phyloP scores from a whole-genome alignment of 1,139 yeast genomes.

The Debaryomycetaceae sp. region DNA sequence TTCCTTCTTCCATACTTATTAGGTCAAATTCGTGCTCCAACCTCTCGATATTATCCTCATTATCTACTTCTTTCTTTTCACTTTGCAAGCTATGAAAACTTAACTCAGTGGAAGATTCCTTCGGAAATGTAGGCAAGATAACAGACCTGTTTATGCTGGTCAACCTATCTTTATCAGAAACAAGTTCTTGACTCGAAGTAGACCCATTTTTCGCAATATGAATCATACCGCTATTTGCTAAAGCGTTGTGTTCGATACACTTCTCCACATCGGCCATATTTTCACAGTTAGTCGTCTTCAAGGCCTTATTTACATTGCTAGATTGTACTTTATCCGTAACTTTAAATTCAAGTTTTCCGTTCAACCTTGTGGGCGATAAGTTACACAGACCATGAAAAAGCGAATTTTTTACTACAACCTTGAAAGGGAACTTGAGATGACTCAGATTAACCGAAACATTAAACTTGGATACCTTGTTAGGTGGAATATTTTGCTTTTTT shows the following conservation, averaged over 20 bases:
- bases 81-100: constrained; percentile 17
- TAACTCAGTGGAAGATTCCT: constrained; percentile 18
- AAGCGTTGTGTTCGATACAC: not conserved
- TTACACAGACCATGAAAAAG: constrained; percentile 20
- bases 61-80: constrained; percentile 19
- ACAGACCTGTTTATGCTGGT: constrained; percentile 15
- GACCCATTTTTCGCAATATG: not conserved
- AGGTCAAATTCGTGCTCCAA: constrained; percentile 32
- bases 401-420: constrained; percentile 23
- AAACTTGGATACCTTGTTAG: constrained; percentile 31
- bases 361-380: constrained; percentile 25
- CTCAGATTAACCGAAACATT: constrained; percentile 30
- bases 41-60: constrained; percentile 8
- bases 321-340: not conserved
- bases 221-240: not conserved
- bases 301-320: not conserved
- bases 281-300: not conserved
- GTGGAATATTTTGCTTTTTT: constrained; percentile 30
- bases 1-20: constrained; percentile 26
- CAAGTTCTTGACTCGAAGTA: not conserved
- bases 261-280: not conserved
- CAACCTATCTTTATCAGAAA: not conserved
- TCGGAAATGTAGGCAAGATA: constrained; percentile 35
- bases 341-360: constrained; percentile 15
- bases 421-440: constrained; percentile 37